Conservation (phyloP, 257 asterid species). For the Fraxinus quadrangulata region DNA sequence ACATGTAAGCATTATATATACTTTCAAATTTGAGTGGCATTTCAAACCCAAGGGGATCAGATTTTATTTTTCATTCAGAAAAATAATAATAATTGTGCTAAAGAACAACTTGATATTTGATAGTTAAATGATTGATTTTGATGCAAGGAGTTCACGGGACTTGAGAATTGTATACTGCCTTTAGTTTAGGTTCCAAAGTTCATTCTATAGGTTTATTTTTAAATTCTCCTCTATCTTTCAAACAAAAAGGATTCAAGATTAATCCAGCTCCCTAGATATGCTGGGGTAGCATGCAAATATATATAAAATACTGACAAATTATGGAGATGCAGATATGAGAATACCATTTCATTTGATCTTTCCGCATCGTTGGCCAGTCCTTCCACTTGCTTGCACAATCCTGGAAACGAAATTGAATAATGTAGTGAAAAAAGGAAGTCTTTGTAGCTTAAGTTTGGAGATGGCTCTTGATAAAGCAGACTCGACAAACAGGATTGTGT, state of each 20-base stretch:
- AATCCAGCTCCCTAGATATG: background rate
- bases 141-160: background rate
- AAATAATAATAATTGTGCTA: background rate
- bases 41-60: background rate
- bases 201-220: background rate
- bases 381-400: constrained; percentile 76
- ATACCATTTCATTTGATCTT: constrained; percentile 90
- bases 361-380: constrained; percentile 70
- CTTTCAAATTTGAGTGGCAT: background rate
- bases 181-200: background rate
- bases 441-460: background rate
- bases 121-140: background rate
- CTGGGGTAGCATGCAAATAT: background rate
- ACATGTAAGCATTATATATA: background rate
- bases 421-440: background rate
- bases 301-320: background rate
- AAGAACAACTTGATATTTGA: background rate
- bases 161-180: background rate
- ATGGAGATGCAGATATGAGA: background rate
- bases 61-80: background rate
- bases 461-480: background rate
- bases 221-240: background rate
- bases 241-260: background rate
- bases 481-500: background rate
- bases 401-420: constrained; percentile 39